Evolutionary conservation across 768 basidiomycete genomes (phyloP).

Genomic region (Pilatotrama ljubarskyi): DNA sequence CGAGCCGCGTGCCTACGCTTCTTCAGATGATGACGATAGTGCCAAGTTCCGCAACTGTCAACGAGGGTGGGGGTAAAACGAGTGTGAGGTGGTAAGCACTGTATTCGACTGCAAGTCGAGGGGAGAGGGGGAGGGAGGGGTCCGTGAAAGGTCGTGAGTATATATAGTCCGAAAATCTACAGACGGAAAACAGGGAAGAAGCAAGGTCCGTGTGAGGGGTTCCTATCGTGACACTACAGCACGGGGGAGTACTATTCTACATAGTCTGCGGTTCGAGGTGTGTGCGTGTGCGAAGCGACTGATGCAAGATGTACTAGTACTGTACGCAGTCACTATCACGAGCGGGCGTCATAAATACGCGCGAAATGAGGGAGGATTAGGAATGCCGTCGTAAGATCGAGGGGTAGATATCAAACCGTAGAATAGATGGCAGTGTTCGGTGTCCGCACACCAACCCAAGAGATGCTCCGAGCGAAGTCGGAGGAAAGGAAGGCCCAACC

Average conservation of each 20-base stretch:
- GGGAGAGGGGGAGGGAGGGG: neutral
- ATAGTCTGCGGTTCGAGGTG: neutral
- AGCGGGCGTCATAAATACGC: constrained; percentile 1
- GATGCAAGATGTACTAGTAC: neutral
- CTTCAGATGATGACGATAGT: neutral
- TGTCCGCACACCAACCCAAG: constrained; percentile 8
- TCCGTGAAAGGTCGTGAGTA: constrained; percentile 8
- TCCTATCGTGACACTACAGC: neutral
- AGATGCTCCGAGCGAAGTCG: neutral
- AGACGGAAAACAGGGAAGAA: neutral
- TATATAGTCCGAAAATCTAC: constrained; percentile 4
- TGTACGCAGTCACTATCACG: neutral
- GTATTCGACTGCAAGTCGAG: neutral
- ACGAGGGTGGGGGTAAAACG: neutral
- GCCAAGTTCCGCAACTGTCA: too few species aligned
- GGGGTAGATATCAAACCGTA: neutral
- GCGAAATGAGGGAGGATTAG: constrained; percentile 2
- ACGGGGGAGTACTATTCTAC: neutral
- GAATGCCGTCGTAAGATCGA: neutral
- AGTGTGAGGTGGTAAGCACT: constrained; percentile 19
- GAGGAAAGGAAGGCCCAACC: neutral
- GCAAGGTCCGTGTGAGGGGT: neutral
- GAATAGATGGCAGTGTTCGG: constrained; percentile 7
- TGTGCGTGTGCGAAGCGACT: neutral
- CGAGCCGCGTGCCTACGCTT: neutral